Conservation (phyloP, 768 basidiomycete species). For the Amyloporia xantha region DNA sequence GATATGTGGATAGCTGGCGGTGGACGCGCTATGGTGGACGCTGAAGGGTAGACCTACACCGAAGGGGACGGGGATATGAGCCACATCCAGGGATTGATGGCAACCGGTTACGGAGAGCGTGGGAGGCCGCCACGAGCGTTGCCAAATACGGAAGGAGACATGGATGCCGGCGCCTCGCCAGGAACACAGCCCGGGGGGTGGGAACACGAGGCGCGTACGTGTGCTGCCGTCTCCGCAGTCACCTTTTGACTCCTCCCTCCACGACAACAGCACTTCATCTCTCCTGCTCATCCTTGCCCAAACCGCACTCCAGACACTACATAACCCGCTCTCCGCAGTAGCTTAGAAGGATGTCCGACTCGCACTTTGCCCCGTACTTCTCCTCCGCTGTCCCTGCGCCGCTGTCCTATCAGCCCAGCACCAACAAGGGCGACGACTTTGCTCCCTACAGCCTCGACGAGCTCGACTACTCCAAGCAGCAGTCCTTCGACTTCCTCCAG, state of each 20-base stretch:
- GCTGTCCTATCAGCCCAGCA: constrained; percentile 11
- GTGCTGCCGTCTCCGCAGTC: constrained; percentile 16
- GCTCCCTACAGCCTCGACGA: constrained; percentile 23
- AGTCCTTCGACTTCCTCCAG: constrained; percentile 38
- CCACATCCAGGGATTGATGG: neutral
- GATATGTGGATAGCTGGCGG: neutral
- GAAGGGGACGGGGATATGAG: neutral
- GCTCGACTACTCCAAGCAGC: constrained; percentile 46
- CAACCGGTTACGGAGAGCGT: neutral
- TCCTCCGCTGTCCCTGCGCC: constrained; percentile 15
- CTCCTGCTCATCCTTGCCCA: constrained; percentile 7
- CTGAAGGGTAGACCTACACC: neutral
- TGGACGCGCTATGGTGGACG: neutral
- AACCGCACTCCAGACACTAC: constrained; percentile 12
- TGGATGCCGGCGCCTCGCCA: constrained; percentile 12
- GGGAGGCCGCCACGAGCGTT: neutral
- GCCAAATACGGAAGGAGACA: constrained; percentile 11
- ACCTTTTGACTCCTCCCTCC: constrained; percentile 12
- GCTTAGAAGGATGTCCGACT: constrained; percentile 13
- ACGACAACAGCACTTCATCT: constrained; percentile 6
- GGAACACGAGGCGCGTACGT: constrained; percentile 15
- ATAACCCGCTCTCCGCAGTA: constrained; percentile 17
- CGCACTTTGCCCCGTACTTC: constrained; percentile 19
- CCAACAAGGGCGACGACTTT: constrained; percentile 13
- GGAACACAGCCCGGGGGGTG: constrained; percentile 16